Base-by-base conservation (phyloP, 2,329 filamentous ascomycete genomes). In the Cercospora sp. region DNA sequence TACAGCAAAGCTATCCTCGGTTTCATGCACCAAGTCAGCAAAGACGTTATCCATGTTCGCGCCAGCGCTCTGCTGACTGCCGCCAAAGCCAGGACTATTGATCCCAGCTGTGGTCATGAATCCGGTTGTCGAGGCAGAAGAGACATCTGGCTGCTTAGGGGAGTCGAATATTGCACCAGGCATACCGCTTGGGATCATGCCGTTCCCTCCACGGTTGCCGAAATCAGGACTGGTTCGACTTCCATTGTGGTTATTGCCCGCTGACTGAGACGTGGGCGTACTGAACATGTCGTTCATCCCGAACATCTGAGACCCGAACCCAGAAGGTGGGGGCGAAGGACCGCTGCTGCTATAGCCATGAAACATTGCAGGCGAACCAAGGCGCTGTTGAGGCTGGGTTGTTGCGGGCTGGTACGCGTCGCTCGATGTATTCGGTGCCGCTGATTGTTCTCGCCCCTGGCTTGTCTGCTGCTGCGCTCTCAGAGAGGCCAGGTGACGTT, bases 11-110 rank as follows among this genome's bases (percentile, higher is more conserved):
- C n/a, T 71, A 21, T 77, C 74, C 16, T 76, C 76, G 32, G 76
- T 72, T 45, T 76, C 74, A 53, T 77, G 74, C 10, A 79, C 77
- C 53, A 80, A 72, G 49, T 80, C 78, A 8, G 75, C 76, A 69
- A 80, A 80, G 45, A 79, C 76, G 37, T 72, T 76, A 43, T 78
- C 77, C 63, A 78, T 75, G 60, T 74, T 72, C 24, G 71, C 74
- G 10, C 71, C 72, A 26, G 71, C 73, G 28, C 73, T 76, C 51
- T 75, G 75, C 57, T 77, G 74, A 61, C 73, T 76, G 37, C 74
- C 76, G 8, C 74, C 75, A 57, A 77, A 77, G 26, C 73, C 73
- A 18, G 77, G 76, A 59, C 77, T 77, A 59, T 75, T 72, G 18
- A 77, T 60, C 10, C 75, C 73, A 13, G 71, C 72, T 26, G 68